Base-by-base conservation (phyloP, 805 yeast species). In the Lachancea thermotolerans region DNA sequence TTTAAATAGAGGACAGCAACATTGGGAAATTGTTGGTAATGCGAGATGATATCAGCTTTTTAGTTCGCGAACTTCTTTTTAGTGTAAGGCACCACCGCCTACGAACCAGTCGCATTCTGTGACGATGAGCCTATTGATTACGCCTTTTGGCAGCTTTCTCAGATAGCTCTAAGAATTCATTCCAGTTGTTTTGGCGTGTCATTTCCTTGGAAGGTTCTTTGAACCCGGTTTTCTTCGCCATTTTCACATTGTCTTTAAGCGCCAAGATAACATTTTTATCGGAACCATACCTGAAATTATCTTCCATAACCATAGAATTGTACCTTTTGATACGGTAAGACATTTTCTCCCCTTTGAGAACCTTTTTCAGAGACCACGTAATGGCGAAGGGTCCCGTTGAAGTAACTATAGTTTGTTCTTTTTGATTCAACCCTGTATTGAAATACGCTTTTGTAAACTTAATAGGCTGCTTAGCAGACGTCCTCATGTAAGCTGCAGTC, bases 321-420 rank as follows among this genome's bases (percentile, higher is more conserved):
- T 83, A 83, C 45, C 78, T 71, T 61, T 77, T 81, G 59, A 90
- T 80, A 41, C 72, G 65, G 60, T 85, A 86, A 6, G 84, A 74
- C 21, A 70, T 73, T 36, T 65, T 65, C 45, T 75, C 77, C 45
- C 79, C 78, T 37, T 68, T 66, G 36, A 82, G 59, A 11, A 84
- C 70, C 49, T 80, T 77, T 52, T 69, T 73, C 58, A 89, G 63
- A 10, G 83, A 79, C 96, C 96, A 89, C 1, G 85, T 74, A 17
- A 89, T 75, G 18, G 88, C 83, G 63, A 79, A 89, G 15, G 90
- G 91, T 2, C 96, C 96, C 2, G 82, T 71, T 3, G 91, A 79
- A 1, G 95, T 75, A 18, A 87, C 79, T 41, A 89, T 84, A 1
- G 82, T 72, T 15, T 84, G 79, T 57, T 83, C 93, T 49, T 75